phyloP scores from a whole-genome alignment of 2,329 filamentous ascomycete genomes.

The Neonectria coccinea region DNA sequence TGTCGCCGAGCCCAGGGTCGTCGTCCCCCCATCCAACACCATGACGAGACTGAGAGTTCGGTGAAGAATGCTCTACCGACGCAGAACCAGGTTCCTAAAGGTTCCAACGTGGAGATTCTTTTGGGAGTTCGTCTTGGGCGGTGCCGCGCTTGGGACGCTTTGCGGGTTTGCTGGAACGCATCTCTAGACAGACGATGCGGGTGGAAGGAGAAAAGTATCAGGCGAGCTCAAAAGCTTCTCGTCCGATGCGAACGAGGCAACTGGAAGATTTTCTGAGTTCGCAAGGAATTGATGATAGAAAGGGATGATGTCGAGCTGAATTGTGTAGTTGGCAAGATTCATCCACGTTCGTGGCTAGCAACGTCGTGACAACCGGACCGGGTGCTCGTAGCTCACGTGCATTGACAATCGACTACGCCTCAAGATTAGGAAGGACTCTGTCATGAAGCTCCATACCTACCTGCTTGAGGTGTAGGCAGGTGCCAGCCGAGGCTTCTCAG shows the following conservation, averaged over 20 bases:
- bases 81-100: not conserved
- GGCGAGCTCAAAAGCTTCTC: not conserved
- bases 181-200: not conserved
- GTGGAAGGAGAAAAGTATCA: not conserved
- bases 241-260: not conserved
- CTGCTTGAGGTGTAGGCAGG: not conserved
- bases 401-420: not conserved
- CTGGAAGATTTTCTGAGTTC: not conserved
- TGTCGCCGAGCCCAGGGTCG: too few species aligned
- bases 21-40: not conserved
- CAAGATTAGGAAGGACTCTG: not conserved
- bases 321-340: not conserved
- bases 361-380: not conserved
- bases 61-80: not conserved
- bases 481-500: not conserved
- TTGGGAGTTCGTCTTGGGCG: not conserved
- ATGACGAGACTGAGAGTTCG: not conserved
- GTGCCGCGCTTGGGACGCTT: not conserved
- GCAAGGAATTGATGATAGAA: not conserved
- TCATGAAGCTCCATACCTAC: not conserved
- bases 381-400: constrained; percentile 2
- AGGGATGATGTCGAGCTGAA: not conserved
- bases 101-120: not conserved
- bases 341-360: not conserved
- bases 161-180: constrained; percentile 1